These are phyloP conservation scores for Populus simonii DNA, from an alignment of 345 rosid species.

Conservation along the genomic window DNA sequence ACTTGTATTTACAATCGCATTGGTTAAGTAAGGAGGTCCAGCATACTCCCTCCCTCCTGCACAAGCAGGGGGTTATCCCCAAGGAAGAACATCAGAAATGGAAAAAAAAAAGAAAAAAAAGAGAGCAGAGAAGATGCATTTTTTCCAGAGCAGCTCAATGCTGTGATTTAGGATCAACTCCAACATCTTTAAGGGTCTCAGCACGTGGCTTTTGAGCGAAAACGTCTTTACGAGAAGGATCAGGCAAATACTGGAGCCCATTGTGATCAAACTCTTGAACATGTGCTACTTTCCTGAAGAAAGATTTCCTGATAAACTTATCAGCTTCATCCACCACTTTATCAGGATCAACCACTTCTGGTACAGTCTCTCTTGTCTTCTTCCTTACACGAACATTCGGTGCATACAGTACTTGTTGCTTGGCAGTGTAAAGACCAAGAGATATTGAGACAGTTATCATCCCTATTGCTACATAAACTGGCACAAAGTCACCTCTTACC, in stretches of 20 bases:
- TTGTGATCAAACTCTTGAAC: conserved; percentile 41
- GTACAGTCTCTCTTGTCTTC: conserved; percentile 65
- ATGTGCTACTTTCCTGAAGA: conserved; percentile 74
- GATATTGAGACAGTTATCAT: neutral
- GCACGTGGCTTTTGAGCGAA: conserved; percentile 35
- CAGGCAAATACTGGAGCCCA: conserved; percentile 17
- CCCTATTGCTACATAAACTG: conserved; percentile 12
- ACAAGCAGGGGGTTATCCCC: no score
- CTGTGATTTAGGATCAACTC: conserved; percentile 41
- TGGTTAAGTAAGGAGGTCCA: no score
- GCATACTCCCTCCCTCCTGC: no score
- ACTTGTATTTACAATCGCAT: neutral
- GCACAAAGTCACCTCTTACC: conserved; percentile 11
- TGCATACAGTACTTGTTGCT: conserved; percentile 52
- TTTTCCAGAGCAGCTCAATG: neutral
- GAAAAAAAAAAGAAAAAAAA: neutral
- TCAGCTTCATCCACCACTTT: conserved; percentile 43
- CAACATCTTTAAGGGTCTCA: conserved; percentile 55
- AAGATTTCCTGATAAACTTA: conserved; percentile 43
- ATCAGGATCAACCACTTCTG: conserved; percentile 74
- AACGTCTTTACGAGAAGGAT: conserved; percentile 37
- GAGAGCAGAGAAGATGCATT: neutral
- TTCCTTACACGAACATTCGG: conserved; percentile 64
- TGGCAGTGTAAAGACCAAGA: conserved; percentile 55
- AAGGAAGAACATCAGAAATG: no score